Base-by-base conservation (phyloP, 495 filamentous ascomycete species). In the Talaromyces borbonicus region DNA sequence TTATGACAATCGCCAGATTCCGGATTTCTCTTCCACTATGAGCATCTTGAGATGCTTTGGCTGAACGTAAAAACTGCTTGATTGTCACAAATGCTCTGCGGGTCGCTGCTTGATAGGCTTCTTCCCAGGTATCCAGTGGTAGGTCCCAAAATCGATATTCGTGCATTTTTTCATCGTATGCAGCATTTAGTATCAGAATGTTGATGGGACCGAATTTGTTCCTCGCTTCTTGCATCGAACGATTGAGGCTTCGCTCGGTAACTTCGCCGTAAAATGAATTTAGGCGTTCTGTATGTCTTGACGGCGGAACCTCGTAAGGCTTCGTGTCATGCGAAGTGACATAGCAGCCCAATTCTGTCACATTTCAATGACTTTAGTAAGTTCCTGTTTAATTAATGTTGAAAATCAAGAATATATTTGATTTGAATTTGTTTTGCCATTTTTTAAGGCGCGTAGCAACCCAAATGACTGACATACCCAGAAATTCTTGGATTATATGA, bases 71-170 rank as follows among this genome's bases (percentile, higher is more conserved):
- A 59, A 78, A 78, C 45, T 75, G 68, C 47, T 80, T 80, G 51
- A 78, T 74, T 19, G 72, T 72, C 0, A 80, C 61, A 51, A 77
- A 79, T 5, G 73, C 74, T 5, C 72, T 73, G 14, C 69, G 69
- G 11, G 70, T 57, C 46, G 77, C 77, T 25, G 56, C 59, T 9
- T 56, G 58, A 53, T 77, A 74, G 0, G 64, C 69, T 52, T 68
- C 65, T 33, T 78, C 72, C 74, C 73, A 79, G 1, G 65, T 55
- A 4, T 69, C 65, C 9, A 72, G 41, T 1, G 71, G 65, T 25
- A 77, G 57, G n/a, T 74, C 62, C 75, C 75, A 80, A 40, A 80
- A 73, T 2, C 62, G 68, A 36, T 67, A 66, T 9, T 62, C 48
- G 39, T 55, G 51, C 18, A 52, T 57, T 50, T 72, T 64, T 49